Evolutionary conservation across 768 basidiomycete genomes (phyloP).

Genomic region (Mrakia frigida): DNA sequence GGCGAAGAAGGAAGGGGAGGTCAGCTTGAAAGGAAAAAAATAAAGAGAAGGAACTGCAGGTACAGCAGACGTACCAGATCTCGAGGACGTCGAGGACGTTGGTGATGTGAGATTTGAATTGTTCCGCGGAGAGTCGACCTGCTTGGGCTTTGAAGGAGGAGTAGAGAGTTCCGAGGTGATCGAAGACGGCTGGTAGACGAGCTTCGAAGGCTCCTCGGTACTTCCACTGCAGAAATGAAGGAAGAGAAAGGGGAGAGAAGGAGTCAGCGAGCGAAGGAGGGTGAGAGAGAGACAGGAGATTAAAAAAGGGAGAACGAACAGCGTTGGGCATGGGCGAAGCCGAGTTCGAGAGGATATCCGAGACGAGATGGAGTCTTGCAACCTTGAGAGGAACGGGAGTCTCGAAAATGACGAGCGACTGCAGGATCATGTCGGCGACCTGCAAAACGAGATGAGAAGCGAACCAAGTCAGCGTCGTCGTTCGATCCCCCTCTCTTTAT

Average conservation of each 20-base stretch:
- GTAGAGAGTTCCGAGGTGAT: conserved; percentile 88
- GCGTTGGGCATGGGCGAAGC: conserved; percentile 34
- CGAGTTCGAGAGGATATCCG: conserved; percentile 96
- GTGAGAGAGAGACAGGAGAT: not conserved
- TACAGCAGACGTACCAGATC: conserved; percentile 56
- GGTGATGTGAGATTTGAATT: conserved; percentile 88
- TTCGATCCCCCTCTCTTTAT: too few relatives aligned
- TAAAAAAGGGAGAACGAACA: not conserved
- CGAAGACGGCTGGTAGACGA: conserved; percentile 86
- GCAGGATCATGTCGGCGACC: conserved; percentile 85
- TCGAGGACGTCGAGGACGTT: conserved; percentile 93
- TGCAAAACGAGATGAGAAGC: conserved; percentile 41
- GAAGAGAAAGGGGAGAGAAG: conserved; percentile 60
- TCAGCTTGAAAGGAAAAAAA: not conserved
- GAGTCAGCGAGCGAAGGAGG: conserved; percentile 57
- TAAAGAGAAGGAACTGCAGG: not conserved
- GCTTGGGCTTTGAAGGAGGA: conserved; percentile 70
- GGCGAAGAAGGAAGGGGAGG: not conserved
- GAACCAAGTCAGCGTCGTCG: not conserved
- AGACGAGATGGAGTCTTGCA: conserved; percentile 88
- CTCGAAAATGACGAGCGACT: conserved; percentile 79
- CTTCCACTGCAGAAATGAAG: conserved; percentile 57
- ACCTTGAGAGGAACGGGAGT: conserved; percentile 97
- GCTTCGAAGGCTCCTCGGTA: conserved; percentile 91
- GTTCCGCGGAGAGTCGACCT: conserved; percentile 90